These are phyloP conservation scores for Ustilago loliicola DNA, from an alignment of 1,284 basidiomycete species.

Conservation along the genomic window DNA sequence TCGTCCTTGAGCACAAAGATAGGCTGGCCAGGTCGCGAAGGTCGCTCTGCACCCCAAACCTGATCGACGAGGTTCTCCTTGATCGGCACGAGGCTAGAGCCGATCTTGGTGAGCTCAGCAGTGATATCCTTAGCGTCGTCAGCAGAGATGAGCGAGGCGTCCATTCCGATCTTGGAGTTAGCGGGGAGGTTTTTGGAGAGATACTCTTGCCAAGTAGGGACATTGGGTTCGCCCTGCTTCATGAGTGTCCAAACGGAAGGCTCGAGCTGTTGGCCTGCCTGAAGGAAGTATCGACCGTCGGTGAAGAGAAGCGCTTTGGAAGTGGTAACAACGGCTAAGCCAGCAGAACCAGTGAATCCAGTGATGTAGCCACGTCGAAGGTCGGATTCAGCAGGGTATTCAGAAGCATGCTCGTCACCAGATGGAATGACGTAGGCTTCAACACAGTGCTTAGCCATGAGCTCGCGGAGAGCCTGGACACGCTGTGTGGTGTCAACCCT, in stretches of 20 bases:
- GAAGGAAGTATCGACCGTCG: constrained; percentile 93
- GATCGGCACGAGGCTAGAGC: constrained; percentile 68
- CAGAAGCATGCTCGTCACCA: constrained; percentile 81
- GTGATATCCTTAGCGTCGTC: constrained; percentile 67
- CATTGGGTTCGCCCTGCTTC: constrained; percentile 82
- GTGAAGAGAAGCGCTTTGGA: constrained; percentile 79
- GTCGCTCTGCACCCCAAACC: constrained; percentile 81
- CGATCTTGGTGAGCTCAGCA: constrained; percentile 44
- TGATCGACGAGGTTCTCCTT: constrained; percentile 83
- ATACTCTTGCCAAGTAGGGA: constrained; percentile 82
- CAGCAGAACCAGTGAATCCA: constrained; percentile 93
- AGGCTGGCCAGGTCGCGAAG: constrained; percentile 78
- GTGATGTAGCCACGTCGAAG: constrained; percentile 87
- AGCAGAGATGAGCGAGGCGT: constrained; percentile 62
- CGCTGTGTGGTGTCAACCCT: constrained; percentile 62
- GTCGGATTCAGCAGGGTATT: constrained; percentile 78
- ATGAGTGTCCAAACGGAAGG: constrained; percentile 87
- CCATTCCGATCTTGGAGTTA: constrained; percentile 61
- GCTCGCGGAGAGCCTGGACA: constrained; percentile 56
- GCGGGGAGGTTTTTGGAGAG: constrained; percentile 53
- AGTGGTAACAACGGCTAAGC: constrained; percentile 80
- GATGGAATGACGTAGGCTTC: constrained; percentile 70
- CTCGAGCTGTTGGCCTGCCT: constrained; percentile 90
- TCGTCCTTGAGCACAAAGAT: constrained; percentile 81
- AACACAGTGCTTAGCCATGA: constrained; percentile 57